Percentiles rank a stretch among this genome's conserved stretches.
Evolutionary conservation across 495 filamentous ascomycete species (phyloP).

Genomic region (Aspergillus indologenus): DNA sequence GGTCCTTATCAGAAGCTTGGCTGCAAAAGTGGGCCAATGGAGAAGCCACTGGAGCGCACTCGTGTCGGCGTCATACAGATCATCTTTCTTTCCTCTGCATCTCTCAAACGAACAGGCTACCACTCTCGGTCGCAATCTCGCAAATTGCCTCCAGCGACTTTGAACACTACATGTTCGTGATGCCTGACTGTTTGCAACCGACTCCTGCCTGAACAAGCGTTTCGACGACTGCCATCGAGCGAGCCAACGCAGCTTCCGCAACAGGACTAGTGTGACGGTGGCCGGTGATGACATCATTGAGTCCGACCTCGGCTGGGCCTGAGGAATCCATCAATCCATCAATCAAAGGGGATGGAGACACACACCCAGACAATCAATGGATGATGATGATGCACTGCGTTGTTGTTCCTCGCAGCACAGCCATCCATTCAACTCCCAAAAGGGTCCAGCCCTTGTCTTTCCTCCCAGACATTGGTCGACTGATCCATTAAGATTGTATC

Average conservation of each 20-base stretch:
- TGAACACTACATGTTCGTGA: too few species aligned
- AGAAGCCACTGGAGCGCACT: not conserved
- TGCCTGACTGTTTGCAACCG: too few species aligned
- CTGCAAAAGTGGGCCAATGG: not conserved
- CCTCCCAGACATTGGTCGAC: not conserved
- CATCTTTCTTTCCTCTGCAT: too few species aligned
- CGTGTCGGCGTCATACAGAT: too few species aligned
- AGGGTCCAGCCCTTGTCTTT: not conserved
- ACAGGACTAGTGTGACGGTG: not conserved
- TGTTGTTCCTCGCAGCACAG: not conserved
- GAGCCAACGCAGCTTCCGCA: not conserved
- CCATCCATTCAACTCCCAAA: not conserved
- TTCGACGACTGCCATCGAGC: not conserved
- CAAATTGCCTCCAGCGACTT: not conserved
- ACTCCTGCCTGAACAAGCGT: too few species aligned
- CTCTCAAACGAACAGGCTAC: not conserved
- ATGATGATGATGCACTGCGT: not conserved
- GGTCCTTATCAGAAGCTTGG: not conserved
- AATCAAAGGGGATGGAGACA: too few species aligned
- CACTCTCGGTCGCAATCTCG: not conserved
- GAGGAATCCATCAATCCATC: not conserved
- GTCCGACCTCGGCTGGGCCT: not conserved
- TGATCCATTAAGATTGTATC: not conserved
- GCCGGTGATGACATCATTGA: not conserved
- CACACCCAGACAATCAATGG: too few species aligned